Evolutionary conservation across 495 filamentous ascomycete genomes (phyloP).

Genomic region (Neurospora sp.): DNA sequence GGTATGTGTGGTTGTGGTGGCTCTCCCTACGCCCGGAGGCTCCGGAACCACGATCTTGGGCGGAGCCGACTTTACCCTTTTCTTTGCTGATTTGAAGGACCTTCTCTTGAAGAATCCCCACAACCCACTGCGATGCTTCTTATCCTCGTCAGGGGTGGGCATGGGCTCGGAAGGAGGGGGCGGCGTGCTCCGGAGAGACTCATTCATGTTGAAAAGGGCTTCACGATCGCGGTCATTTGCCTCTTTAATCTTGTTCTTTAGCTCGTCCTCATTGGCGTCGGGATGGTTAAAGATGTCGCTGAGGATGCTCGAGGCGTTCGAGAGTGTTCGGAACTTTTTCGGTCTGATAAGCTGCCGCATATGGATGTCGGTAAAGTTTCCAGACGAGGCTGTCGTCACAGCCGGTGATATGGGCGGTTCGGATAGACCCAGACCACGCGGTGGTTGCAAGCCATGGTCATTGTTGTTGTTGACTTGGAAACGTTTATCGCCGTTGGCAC

Average conservation of each 20-base stretch:
- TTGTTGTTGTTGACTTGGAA: background rate
- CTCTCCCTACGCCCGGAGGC: slow-evolving; percentile 32
- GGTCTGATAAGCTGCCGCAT: slow-evolving; percentile 3
- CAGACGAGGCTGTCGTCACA: background rate
- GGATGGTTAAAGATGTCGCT: slow-evolving; percentile 17
- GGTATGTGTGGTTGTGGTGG: slow-evolving; percentile 5
- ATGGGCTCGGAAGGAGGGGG: slow-evolving; percentile 28
- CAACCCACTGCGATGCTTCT: background rate
- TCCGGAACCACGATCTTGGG: slow-evolving; percentile 32
- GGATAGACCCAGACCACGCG: background rate
- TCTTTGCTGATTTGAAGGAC: background rate
- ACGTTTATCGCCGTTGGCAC: background rate
- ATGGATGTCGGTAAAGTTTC: slow-evolving; percentile 1
- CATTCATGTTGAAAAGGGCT: slow-evolving; percentile 17
- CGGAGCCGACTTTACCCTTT: slow-evolving; percentile 4
- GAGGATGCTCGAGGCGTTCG: slow-evolving; percentile 13
- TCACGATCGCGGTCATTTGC: slow-evolving; percentile 11
- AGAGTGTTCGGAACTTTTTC: slow-evolving; percentile 12
- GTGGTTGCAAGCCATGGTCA: background rate
- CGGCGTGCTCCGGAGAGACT: slow-evolving; percentile 33
- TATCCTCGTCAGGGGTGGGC: slow-evolving; percentile 2
- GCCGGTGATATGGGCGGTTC: background rate
- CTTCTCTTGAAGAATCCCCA: slow-evolving; percentile 9
- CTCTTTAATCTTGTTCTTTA: slow-evolving; percentile 11
- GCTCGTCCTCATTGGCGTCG: slow-evolving; percentile 8